A percentile compares a stretch with the other conserved stretches of the same genome.
These are phyloP conservation scores for Pichia ethanolica DNA, from an alignment of 805 yeast species.

Conservation along the genomic window DNA sequence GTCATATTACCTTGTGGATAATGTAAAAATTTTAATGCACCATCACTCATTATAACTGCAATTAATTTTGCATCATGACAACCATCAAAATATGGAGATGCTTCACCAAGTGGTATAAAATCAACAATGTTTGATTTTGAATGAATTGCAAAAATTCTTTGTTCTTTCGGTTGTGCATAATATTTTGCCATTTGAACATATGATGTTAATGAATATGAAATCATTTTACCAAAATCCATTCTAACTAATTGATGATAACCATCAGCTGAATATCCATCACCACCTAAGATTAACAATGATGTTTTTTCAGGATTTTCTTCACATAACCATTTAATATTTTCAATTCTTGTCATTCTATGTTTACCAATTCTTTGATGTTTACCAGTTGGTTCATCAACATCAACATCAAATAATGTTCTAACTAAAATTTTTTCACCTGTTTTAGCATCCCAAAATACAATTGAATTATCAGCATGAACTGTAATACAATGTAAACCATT, in stretches of 20 bases:
- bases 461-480: slow-evolving; percentile 70
- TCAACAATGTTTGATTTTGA: slow-evolving; percentile 36
- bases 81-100: slow-evolving; percentile 75
- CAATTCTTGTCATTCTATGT: slow-evolving; percentile 35
- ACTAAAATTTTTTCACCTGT: slow-evolving; percentile 71
- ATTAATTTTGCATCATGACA: slow-evolving; percentile 67
- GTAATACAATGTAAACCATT: slow-evolving; percentile 82
- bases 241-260: slow-evolving; percentile 42
- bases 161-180: slow-evolving; percentile 54
- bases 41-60: slow-evolving; percentile 51
- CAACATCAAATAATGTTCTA: slow-evolving; percentile 58
- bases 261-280: slow-evolving; percentile 40
- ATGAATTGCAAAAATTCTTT: slow-evolving; percentile 48
- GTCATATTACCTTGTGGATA: slow-evolving; percentile 50
- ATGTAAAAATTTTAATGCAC: slow-evolving; percentile 55
- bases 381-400: slow-evolving; percentile 47
- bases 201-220: slow-evolving; percentile 72
- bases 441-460: slow-evolving; percentile 89
- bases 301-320: slow-evolving; percentile 76
- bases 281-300: slow-evolving; percentile 62
- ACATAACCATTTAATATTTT: slow-evolving; percentile 68
- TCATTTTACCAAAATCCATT: slow-evolving; percentile 73
- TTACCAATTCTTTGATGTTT: slow-evolving; percentile 12
- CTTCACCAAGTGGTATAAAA: slow-evolving; percentile 47
- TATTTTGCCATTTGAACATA: slow-evolving; percentile 76